Conservation (phyloP, 441 rosid genomes). For the Pelargonium myrrhifolium region DNA sequence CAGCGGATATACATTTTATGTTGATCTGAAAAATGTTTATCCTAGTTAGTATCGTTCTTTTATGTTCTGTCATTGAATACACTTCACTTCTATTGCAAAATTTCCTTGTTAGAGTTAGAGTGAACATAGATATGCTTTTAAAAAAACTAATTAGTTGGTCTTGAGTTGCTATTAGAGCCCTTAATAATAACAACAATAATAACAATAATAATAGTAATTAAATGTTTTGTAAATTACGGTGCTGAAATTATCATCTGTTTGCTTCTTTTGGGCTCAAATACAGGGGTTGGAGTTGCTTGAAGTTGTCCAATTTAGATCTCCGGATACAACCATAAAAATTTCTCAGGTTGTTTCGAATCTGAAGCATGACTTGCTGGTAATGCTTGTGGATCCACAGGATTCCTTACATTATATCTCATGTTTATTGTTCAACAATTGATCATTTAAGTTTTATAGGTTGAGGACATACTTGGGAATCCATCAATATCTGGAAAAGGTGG, state of each 20-base stretch:
- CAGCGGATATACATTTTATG: too few relatives aligned
- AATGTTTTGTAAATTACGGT: slow-evolving; percentile 11
- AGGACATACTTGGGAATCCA: slow-evolving; percentile 72
- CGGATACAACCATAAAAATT: slow-evolving; percentile 67
- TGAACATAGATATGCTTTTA: background rate
- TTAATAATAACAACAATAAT: too few relatives aligned
- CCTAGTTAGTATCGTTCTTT: background rate
- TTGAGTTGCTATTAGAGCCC: background rate
- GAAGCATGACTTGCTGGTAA: slow-evolving; percentile 73
- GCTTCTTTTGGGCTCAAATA: slow-evolving; percentile 18
- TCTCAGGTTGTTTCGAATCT: slow-evolving; percentile 57
- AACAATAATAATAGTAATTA: background rate
- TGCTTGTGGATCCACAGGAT: slow-evolving; percentile 9
- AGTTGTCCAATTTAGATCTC: slow-evolving; percentile 78
- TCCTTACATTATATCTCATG: slow-evolving; percentile 1
- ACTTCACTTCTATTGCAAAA: background rate
- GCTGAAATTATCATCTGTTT: slow-evolving; percentile 15
- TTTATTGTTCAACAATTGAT: slow-evolving; percentile 5
- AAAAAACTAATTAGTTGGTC: background rate
- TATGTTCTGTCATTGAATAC: background rate
- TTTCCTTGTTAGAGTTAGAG: background rate
- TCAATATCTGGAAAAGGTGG: slow-evolving; percentile 69
- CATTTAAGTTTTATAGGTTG: slow-evolving; percentile 43
- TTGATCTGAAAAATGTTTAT: background rate
- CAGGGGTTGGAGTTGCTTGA: slow-evolving; percentile 89